These are phyloP conservation scores for Cyberlindnera maclurae DNA, from an alignment of 805 yeast genomes.

Conservation along the genomic window DNA sequence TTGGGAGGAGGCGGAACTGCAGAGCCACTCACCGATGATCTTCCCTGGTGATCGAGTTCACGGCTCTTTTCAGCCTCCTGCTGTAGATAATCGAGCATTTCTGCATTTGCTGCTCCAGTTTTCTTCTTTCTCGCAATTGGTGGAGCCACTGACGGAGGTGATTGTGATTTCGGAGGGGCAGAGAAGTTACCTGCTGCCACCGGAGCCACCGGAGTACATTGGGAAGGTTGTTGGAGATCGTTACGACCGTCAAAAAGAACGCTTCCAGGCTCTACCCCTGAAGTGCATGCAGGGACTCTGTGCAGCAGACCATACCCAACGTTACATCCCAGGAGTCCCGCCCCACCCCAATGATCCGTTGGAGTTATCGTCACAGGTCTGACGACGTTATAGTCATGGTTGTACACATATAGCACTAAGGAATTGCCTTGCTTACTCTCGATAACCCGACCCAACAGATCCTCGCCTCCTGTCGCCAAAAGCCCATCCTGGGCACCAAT, in stretches of 20 bases:
- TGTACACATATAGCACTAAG: conserved; percentile 66
- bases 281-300: conserved; percentile 65
- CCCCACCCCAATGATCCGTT: conserved; percentile 60
- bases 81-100: conserved; percentile 33
- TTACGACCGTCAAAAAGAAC: conserved; percentile 30
- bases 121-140: conserved; percentile 23
- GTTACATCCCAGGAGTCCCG: conserved; percentile 84
- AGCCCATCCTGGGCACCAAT: conserved; percentile 85
- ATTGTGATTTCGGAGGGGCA: neutral
- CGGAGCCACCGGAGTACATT: neutral
- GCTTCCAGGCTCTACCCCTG: conserved; percentile 30
- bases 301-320: conserved; percentile 92
- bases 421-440: conserved; percentile 40
- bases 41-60: conserved; percentile 29
- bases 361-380: conserved; percentile 83
- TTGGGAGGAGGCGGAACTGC: conserved; percentile 31
- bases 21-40: conserved; percentile 8
- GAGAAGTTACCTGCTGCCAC: neutral
- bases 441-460: conserved; percentile 61
- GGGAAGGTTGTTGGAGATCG: conserved; percentile 1
- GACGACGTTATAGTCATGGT: conserved; percentile 77
- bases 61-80: conserved; percentile 36
- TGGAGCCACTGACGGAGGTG: conserved; percentile 13
- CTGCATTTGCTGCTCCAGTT: conserved; percentile 18
- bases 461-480: conserved; percentile 82